phyloP scores from a whole-genome alignment of 345 rosid genomes.

The Excoecaria agallocha region DNA sequence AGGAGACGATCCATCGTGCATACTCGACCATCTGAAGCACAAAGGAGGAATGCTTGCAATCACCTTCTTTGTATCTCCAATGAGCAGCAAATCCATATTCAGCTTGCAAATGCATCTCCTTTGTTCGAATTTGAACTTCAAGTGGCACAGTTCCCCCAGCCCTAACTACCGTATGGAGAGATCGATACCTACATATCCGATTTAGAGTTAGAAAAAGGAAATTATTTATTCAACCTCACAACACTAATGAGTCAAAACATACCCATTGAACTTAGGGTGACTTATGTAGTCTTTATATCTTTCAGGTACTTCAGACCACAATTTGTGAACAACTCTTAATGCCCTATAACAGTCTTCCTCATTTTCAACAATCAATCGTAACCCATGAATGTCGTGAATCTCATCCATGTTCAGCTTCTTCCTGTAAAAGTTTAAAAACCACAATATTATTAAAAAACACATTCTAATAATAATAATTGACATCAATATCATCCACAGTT shows the following conservation, averaged over 20 bases:
- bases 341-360: constrained; percentile 83
- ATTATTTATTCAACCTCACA: background rate
- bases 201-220: constrained; percentile 25
- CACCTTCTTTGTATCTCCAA: constrained; percentile 97
- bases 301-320: constrained; percentile 92
- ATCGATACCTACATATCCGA: constrained; percentile 60
- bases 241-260: constrained; percentile 18
- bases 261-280: constrained; percentile 88
- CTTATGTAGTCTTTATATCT: constrained; percentile 83
- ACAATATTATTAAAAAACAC: constrained; percentile 11
- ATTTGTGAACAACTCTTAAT: constrained; percentile 55
- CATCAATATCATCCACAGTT: too few relatives aligned
- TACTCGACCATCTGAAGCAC: constrained; percentile 98
- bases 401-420: constrained; percentile 80
- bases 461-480: background rate
- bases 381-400: constrained; percentile 92
- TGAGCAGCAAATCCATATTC: constrained; percentile 98
- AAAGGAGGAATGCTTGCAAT: constrained; percentile 67
- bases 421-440: constrained; percentile 41
- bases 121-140: constrained; percentile 94
- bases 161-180: constrained; percentile 83
- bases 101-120: constrained; percentile 91
- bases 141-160: constrained; percentile 71
- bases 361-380: constrained; percentile 79
- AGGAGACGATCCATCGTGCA: constrained; percentile 91